Base-by-base conservation (phyloP, 768 basidiomycete species). In the Naematelia aurantialba region DNA sequence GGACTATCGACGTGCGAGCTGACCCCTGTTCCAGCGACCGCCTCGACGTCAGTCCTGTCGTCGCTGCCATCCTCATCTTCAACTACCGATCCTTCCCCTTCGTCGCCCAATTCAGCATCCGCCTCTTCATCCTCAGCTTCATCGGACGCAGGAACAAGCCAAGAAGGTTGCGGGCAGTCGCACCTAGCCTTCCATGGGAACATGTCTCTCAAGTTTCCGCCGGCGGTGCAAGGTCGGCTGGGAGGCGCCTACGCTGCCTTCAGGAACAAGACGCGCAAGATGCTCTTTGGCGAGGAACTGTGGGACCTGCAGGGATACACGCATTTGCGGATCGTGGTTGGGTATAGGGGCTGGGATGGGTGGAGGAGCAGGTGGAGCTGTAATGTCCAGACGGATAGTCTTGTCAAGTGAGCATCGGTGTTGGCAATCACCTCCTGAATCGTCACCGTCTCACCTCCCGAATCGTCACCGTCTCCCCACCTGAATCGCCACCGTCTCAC, bases 171-270 rank as follows among this genome's bases (percentile, higher is more conserved):
- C 8, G 24, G n/a, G 5, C 42, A 51, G 45, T 62, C 66, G 47
- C 62, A 82, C 24, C 88, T 89, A 2, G 85, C 87, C 0, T 87
- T 85, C n/a, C 75, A 88, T 63, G 80, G 94, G n/a, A 85, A 84
- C 49, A 77, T 91, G 34, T 85, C 87, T 68, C 69, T 89, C 17
- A 81, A 79, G 42, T 88, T 92, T 1, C 84, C 83, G 49, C 79
- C 84, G 1, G 84, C 83, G n/a, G 76, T 86, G 53, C 83, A 85
- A 67, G 83, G 84, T 1, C 83, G 84, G 66, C 81, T 94, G 34
- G 80, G 89, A 49, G 85, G 86, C 4, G 93, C 93, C 0, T 98
- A 94, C 76, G 89, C 91, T 14, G 93, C 90, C 17, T 89, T 97
- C 73, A 80, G 90, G 63, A 94, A 86, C 73, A 88, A 86, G 87